These are phyloP conservation scores for Colletotrichum trifolii DNA, from an alignment of 2,329 filamentous ascomycete species.

Conservation along the genomic window DNA sequence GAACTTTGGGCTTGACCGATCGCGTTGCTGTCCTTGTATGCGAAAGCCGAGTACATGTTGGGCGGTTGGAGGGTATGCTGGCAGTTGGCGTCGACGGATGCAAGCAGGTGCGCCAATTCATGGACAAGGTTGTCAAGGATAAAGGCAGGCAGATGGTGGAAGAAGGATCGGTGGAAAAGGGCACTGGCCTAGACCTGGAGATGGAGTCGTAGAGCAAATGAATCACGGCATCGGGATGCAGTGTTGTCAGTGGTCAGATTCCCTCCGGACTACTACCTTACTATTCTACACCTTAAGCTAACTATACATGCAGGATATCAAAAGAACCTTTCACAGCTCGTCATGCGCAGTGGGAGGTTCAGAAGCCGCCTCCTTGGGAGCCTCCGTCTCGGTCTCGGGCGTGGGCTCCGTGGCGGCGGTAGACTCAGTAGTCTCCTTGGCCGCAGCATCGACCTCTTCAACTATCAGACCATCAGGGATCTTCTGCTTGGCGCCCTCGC, in stretches of 20 bases:
- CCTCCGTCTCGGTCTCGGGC: constrained; percentile 41
- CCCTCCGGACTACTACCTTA: constrained; percentile 22
- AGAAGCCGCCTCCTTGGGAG: constrained; percentile 51
- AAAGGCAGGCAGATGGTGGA: constrained; percentile 74
- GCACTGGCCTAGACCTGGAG: constrained; percentile 62
- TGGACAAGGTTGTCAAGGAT: constrained; percentile 83
- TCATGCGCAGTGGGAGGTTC: constrained; percentile 52
- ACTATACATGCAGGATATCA: constrained; percentile 17
- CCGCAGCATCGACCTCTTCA: constrained; percentile 38
- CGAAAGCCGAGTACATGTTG: constrained; percentile 88
- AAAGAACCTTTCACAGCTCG: constrained; percentile 55
- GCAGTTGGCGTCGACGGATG: constrained; percentile 93
- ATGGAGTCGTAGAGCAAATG: constrained; percentile 51
- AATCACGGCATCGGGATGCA: constrained; percentile 12
- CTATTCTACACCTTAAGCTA: constrained; percentile 25
- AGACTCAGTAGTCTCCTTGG: constrained; percentile 22
- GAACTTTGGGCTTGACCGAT: constrained; percentile 78
- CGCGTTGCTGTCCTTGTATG: constrained; percentile 83
- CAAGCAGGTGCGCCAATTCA: constrained; percentile 81
- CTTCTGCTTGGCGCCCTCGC: constrained; percentile 84
- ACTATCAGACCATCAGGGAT: constrained; percentile 71
- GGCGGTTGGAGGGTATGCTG: constrained; percentile 89
- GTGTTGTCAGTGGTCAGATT: constrained; percentile 25
- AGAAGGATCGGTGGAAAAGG: constrained; percentile 63
- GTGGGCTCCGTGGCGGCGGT: constrained; percentile 33